phyloP scores from a whole-genome alignment of 202 grass and related monocot species.

The Cymbopogon flexuosus region DNA sequence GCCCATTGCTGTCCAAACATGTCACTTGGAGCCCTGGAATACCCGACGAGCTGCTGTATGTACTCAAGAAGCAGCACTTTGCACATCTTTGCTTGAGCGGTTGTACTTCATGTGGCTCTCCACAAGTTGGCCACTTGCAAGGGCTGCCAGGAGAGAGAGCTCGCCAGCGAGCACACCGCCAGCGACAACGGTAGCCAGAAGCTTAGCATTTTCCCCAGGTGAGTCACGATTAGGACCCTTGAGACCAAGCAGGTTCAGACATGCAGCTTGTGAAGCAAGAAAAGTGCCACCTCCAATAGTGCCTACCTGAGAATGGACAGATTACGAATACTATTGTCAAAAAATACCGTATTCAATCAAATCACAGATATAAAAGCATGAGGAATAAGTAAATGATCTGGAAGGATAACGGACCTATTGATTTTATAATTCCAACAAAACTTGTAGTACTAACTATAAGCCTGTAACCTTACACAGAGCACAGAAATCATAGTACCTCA shows the following conservation, averaged over 20 bases:
- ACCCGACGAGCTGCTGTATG: slow-evolving; percentile 4
- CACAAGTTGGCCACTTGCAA: slow-evolving; percentile 72
- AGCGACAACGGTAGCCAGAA: slow-evolving; percentile 60
- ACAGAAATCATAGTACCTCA: slow-evolving; percentile 42
- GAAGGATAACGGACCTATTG: background rate
- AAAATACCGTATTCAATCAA: background rate
- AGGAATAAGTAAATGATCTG: background rate
- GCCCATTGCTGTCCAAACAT: slow-evolving; percentile 10
- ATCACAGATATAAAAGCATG: background rate
- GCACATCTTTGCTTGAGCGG: slow-evolving; percentile 55
- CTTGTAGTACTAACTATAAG: background rate
- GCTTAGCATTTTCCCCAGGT: slow-evolving; percentile 53
- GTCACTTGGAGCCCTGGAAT: background rate
- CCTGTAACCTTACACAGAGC: background rate
- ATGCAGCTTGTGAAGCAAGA: slow-evolving; percentile 68
- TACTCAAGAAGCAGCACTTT: slow-evolving; percentile 37
- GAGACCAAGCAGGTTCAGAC: slow-evolving; percentile 66
- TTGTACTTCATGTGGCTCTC: slow-evolving; percentile 93
- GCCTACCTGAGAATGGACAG: slow-evolving; percentile 46
- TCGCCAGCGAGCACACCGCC: slow-evolving; percentile 75
- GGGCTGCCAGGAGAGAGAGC: slow-evolving; percentile 68
- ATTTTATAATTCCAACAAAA: background rate
- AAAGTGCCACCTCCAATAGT: slow-evolving; percentile 72
- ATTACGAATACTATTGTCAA: background rate
- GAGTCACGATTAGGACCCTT: slow-evolving; percentile 53